Base-by-base conservation (phyloP, 164 flowering plant species). In the Vitis cinerea region DNA sequence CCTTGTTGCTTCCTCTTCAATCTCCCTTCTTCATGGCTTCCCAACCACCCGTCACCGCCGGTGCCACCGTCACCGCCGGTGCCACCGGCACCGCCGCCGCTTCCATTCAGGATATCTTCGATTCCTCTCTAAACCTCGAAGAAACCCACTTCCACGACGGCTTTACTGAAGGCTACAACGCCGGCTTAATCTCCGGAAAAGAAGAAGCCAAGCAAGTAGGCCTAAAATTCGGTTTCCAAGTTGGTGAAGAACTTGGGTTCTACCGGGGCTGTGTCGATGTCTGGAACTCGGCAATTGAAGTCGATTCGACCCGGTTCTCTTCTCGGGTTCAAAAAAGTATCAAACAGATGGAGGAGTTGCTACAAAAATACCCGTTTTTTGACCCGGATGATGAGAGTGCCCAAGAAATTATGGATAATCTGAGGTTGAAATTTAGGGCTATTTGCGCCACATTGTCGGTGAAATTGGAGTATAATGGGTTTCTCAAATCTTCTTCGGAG, bases 211-310 rank as follows among this genome's bases (percentile, higher is more conserved):
- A 72, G 15, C 81, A 87, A 59, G 86, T 87, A 49, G 97, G 98
- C 14, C 73, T 92, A 6, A 86, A 85, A 70, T 48, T 50, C 16
- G 97, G 98, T 23, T 92, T 92, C 61, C 82, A 89, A 77, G 65
- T 75, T 0, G 89, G 98, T 11, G 93, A 88, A 65, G 94, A 91
- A 72, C 66, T 91, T 61, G 97, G 97, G 17, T 93, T 90, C 65
- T 93, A 93, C 78, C 68, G 71, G 31, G 93, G 98, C 16, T 87
- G 91, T 73, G 68, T 87, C 9, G 84, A 84, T 56, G 81, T 87
- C 10, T 90, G 91, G 94, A 83, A 68, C 71, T 78, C 94, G 0
- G 90, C 79, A 0, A 76, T 86, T 51, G 71, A 57, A 37, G 44
- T 86, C 29, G 84, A 85, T 31, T 83, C 86, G 14, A 68, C 31